Evolutionary conservation across 352 stramenopile genomes (phyloP).

Genomic region (Plasmopara viticola): DNA sequence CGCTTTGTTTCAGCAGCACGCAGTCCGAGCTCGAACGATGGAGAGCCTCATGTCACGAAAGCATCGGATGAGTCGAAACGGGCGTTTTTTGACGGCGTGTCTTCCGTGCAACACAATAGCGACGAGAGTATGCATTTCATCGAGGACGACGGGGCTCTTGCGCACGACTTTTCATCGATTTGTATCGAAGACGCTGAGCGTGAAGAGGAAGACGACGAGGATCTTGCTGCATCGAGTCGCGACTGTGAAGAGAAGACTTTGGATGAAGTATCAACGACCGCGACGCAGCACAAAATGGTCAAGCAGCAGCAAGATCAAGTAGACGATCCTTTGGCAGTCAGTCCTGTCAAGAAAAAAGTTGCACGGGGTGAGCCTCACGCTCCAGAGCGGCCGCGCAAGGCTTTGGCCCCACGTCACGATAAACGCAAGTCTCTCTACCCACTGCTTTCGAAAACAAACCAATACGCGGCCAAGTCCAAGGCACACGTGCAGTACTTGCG

Average conservation of each 20-base stretch:
- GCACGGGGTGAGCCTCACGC: slow-evolving; percentile 14
- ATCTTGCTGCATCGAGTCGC: neutral
- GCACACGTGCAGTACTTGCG: slow-evolving; percentile 44
- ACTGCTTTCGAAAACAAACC: slow-evolving; percentile 26
- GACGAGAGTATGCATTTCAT: slow-evolving; percentile 57
- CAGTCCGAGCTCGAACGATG: slow-evolving; percentile 7
- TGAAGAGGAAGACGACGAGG: slow-evolving; percentile 4
- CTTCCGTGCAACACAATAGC: slow-evolving; percentile 56
- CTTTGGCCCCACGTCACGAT: slow-evolving; percentile 1
- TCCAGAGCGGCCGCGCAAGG: slow-evolving; percentile 7
- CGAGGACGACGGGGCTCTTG: slow-evolving; percentile 41
- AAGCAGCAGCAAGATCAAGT: slow-evolving; percentile 30
- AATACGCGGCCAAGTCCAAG: slow-evolving; percentile 21
- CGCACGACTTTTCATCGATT: slow-evolving; percentile 40
- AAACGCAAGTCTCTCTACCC: slow-evolving; percentile 35
- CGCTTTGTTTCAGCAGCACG: slow-evolving; percentile 24
- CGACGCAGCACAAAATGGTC: slow-evolving; percentile 6
- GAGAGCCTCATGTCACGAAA: neutral
- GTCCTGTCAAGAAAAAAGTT: slow-evolving; percentile 35
- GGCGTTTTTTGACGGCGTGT: slow-evolving; percentile 62
- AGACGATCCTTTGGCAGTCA: slow-evolving; percentile 13
- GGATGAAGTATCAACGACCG: slow-evolving; percentile 6
- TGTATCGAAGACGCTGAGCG: slow-evolving; percentile 23
- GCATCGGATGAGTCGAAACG: neutral
- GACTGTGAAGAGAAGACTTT: slow-evolving; percentile 7